Conservation (phyloP, 139 green algal species). For the Astrephomene gubernaculifera region DNA sequence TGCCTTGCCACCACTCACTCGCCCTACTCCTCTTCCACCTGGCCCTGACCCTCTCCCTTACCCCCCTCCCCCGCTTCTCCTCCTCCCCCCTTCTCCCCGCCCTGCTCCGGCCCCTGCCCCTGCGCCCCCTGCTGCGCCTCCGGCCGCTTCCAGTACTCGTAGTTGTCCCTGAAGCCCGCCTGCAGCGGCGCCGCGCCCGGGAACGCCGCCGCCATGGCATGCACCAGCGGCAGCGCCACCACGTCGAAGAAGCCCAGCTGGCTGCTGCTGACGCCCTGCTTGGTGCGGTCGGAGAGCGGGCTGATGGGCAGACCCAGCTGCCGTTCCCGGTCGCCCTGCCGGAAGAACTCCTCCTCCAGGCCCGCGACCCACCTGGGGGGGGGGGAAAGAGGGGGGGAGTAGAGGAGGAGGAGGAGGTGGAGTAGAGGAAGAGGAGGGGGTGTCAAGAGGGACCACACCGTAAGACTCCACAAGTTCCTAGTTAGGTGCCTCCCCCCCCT, state of each 20-base stretch:
- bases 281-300: conserved; percentile 58
- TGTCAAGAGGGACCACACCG: too few relatives aligned
- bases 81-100: not conserved
- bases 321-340: conserved; percentile 61
- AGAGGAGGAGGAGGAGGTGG: too few relatives aligned
- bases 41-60: not conserved
- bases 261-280: conserved; percentile 55
- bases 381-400: too few relatives aligned
- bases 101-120: not conserved
- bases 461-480: too few relatives aligned
- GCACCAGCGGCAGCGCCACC: conserved; percentile 38
- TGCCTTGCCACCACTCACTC: too few relatives aligned
- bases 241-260: conserved; percentile 58
- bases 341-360: conserved; percentile 69
- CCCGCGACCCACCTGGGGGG: conserved; percentile 55
- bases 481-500: too few relatives aligned
- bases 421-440: too few relatives aligned
- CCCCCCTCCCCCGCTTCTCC: not conserved
- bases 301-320: conserved; percentile 42
- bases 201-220: conserved; percentile 21
- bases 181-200: conserved; percentile 6
- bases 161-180: not conserved
- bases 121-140: not conserved
- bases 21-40: too few relatives aligned
- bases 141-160: conserved; percentile 29